Conservation (phyloP, 2,329 filamentous ascomycete species). For the Amesomyces nigricolor region DNA sequence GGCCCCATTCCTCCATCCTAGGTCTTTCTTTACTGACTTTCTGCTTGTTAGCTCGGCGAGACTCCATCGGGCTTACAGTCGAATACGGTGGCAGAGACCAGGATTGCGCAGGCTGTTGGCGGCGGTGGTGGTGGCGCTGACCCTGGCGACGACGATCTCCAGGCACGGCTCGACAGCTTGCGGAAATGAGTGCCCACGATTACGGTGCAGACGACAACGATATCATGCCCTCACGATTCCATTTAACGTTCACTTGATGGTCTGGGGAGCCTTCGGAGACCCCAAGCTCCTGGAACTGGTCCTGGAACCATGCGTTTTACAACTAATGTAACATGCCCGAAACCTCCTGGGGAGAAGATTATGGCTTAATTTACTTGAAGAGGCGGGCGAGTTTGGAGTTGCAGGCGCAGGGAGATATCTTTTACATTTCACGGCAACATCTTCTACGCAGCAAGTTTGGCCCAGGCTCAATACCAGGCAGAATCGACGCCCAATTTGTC, state of each 20-base stretch:
- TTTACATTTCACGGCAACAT: too few relatives aligned
- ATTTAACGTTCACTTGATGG: not conserved
- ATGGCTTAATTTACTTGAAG: too few relatives aligned
- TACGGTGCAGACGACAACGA: not conserved
- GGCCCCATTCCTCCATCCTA: not conserved
- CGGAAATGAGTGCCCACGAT: conserved; percentile 44
- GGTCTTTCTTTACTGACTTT: conserved; percentile 27
- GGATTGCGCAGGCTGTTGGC: conserved; percentile 81
- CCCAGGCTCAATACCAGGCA: too few relatives aligned
- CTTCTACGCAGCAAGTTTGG: too few relatives aligned
- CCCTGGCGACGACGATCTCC: conserved; percentile 82
- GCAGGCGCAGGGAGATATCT: too few relatives aligned
- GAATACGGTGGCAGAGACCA: conserved; percentile 63
- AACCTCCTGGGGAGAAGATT: too few relatives aligned
- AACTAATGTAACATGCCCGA: too few relatives aligned
- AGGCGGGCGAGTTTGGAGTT: too few relatives aligned
- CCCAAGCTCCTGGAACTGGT: too few relatives aligned
- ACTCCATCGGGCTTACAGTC: conserved; percentile 80
- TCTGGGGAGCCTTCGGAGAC: too few relatives aligned
- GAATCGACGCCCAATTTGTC: too few relatives aligned
- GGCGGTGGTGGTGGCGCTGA: conserved; percentile 51
- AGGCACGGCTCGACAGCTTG: conserved; percentile 86
- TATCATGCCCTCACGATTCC: not conserved
- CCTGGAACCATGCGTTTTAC: too few relatives aligned
- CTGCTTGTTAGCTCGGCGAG: conserved; percentile 67